Evolutionary conservation across 306 rosid species (phyloP).

Genomic region (Carpinus viminea): DNA sequence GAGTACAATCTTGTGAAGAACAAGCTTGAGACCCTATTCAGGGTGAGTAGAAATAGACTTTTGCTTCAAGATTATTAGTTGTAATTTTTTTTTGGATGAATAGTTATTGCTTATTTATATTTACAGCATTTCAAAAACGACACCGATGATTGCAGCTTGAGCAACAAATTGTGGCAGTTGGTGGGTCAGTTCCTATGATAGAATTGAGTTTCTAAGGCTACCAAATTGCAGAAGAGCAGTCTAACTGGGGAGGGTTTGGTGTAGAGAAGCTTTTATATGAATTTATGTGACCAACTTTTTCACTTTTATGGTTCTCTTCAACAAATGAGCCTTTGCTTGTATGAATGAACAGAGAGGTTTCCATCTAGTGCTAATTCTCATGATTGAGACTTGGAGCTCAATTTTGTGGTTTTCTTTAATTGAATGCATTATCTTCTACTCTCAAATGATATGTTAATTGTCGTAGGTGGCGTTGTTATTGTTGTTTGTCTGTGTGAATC

Average conservation of each 20-base stretch:
- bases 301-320: conserved; percentile 41
- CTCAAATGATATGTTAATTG: not conserved
- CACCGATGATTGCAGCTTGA: conserved; percentile 69
- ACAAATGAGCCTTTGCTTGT: conserved; percentile 48
- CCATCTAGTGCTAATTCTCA: conserved; percentile 22
- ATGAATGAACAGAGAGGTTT: conserved; percentile 39
- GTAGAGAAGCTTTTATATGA: conserved; percentile 45
- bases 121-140: not conserved
- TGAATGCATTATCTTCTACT: not conserved
- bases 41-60: conserved; percentile 50
- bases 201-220: conserved; percentile 50
- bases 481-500: too few species aligned
- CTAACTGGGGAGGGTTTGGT: conserved; percentile 30
- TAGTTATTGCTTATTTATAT: not conserved
- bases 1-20: too few species aligned
- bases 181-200: conserved; percentile 78
- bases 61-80: conserved; percentile 4
- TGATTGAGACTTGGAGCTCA: not conserved
- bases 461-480: not conserved
- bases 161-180: conserved; percentile 87
- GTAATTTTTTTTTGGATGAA: not conserved
- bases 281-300: conserved; percentile 36
- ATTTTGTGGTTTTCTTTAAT: not conserved
- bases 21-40: conserved; percentile 64
- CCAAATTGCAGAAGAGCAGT: conserved; percentile 18